These are phyloP conservation scores for Amorphotheca resinae DNA, from an alignment of 495 filamentous ascomycete genomes.

Conservation along the genomic window DNA sequence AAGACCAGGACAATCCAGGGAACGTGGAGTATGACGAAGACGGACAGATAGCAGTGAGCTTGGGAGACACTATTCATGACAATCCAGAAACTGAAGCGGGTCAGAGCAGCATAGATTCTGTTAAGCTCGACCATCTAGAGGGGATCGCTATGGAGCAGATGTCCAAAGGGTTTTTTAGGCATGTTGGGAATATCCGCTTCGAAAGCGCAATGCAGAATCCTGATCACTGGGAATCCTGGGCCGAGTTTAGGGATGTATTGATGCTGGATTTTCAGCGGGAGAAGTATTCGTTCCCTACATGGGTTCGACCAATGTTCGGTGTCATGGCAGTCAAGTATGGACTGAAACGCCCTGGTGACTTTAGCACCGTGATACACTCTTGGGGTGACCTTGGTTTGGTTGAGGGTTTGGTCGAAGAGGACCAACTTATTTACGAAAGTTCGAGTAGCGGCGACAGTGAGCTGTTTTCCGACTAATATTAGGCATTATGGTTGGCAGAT, in stretches of 20 bases:
- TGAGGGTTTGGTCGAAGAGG: too few species aligned
- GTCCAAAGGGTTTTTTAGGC: not conserved
- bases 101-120: too few species aligned
- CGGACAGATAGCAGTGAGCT: too few species aligned
- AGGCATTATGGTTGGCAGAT: too few species aligned
- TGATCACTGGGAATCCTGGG: not conserved
- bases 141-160: not conserved
- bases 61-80: too few species aligned
- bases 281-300: not conserved
- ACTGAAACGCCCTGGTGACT: not conserved
- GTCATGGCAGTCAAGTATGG: conserved; percentile 1
- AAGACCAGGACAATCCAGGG: too few species aligned
- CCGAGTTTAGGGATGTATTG: not conserved
- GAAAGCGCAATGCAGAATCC: not conserved
- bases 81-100: too few species aligned
- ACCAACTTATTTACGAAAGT: too few species aligned
- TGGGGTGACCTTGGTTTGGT: not conserved
- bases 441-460: too few species aligned
- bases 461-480: too few species aligned
- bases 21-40: too few species aligned
- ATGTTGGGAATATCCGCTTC: conserved; percentile 2
- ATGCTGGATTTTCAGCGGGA: not conserved
- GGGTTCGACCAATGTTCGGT: conserved; percentile 2
- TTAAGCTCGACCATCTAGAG: not conserved
- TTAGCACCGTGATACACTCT: not conserved